A percentile compares a stretch with the other conserved stretches of the same genome.
These are phyloP conservation scores for Teratosphaeria viscida DNA, from an alignment of 2,329 filamentous ascomycete species.

Conservation along the genomic window DNA sequence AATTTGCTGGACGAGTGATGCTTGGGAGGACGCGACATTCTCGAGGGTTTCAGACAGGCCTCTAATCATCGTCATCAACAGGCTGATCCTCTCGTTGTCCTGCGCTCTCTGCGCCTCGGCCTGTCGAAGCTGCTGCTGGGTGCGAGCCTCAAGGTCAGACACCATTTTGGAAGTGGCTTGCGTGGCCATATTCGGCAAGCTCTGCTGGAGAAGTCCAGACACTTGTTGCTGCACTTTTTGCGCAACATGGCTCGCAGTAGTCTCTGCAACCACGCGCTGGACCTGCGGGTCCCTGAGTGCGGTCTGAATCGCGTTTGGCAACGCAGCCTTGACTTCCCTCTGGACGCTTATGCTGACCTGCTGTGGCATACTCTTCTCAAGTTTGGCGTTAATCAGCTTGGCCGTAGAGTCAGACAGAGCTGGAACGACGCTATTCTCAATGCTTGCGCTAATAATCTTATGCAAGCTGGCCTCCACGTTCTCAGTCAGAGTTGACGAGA, in stretches of 20 bases:
- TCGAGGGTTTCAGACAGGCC: slow-evolving; percentile 59
- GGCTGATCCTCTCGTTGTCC: slow-evolving; percentile 58
- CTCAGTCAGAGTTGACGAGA: slow-evolving; percentile 57
- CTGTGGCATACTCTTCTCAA: slow-evolving; percentile 57
- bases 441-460: slow-evolving; percentile 65
- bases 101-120: slow-evolving; percentile 42
- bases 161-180: slow-evolving; percentile 56
- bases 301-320: slow-evolving; percentile 57
- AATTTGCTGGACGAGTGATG: slow-evolving; percentile 53
- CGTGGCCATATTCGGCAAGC: slow-evolving; percentile 19
- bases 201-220: slow-evolving; percentile 45
- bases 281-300: slow-evolving; percentile 66
- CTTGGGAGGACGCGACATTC: slow-evolving; percentile 57
- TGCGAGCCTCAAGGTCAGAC: slow-evolving; percentile 55
- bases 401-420: slow-evolving; percentile 57
- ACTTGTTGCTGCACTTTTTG: slow-evolving; percentile 62
- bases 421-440: slow-evolving; percentile 66
- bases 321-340: slow-evolving; percentile 50
- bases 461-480: slow-evolving; percentile 67
- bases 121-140: slow-evolving; percentile 42
- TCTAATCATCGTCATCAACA: slow-evolving; percentile 57
- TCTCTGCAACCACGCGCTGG: slow-evolving; percentile 60
- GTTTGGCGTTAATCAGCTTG: slow-evolving; percentile 58
- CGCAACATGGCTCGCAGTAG: slow-evolving; percentile 56
- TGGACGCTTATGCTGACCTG: slow-evolving; percentile 57